These are phyloP conservation scores for Hirschfeldia incana DNA, from an alignment of 345 rosid species.

Conservation along the genomic window DNA sequence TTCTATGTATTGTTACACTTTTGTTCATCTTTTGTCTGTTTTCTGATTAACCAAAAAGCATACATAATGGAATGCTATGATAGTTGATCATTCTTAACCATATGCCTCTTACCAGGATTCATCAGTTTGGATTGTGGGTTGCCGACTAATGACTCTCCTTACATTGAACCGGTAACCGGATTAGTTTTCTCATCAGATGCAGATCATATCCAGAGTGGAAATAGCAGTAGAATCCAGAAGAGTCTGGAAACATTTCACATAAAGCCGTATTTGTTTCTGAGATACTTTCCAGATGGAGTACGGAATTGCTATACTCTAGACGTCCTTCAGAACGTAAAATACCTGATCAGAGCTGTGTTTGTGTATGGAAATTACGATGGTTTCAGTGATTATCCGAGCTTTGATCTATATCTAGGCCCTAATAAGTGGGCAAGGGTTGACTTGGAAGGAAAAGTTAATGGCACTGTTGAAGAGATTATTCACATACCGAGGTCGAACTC, in stretches of 20 bases:
- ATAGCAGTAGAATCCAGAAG: neutral
- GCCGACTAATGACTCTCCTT: neutral
- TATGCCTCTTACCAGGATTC: neutral
- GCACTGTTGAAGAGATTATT: neutral
- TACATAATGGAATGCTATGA: neutral
- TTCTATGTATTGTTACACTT: neutral
- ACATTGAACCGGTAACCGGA: neutral
- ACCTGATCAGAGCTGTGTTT: neutral
- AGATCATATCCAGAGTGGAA: neutral
- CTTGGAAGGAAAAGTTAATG: neutral
- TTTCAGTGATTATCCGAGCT: neutral
- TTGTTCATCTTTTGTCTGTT: neutral
- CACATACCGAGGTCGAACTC: neutral
- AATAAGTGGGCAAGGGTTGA: neutral
- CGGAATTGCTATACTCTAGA: neutral
- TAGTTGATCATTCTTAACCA: neutral
- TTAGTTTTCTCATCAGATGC: neutral
- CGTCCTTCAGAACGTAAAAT: neutral
- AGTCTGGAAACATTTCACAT: neutral
- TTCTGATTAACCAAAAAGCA: neutral
- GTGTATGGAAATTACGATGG: neutral
- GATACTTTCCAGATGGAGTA: neutral
- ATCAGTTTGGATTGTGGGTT: neutral
- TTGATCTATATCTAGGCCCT: neutral
- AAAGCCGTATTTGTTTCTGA: neutral